Base-by-base conservation (phyloP, 2,329 filamentous ascomycete genomes). In the Diaporthe vexans region DNA sequence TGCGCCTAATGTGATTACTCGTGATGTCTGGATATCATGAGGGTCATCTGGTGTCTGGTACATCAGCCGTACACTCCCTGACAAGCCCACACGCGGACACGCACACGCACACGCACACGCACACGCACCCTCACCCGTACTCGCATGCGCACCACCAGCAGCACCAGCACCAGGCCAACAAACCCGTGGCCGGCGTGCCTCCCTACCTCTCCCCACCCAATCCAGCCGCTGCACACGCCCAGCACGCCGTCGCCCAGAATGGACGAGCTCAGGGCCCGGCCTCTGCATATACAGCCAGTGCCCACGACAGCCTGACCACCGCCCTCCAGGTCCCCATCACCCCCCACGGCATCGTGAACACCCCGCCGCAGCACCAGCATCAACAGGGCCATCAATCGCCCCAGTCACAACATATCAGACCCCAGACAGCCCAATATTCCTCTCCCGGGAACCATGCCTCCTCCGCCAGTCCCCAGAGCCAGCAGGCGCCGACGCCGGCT, bases 21-120 rank as follows among this genome's bases (percentile, higher is more conserved):
- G 72, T 73, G 70, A 75, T 75, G 73, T 75, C 73, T 73, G 73
- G 70, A 54, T 70, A 69, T 35, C 71, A 69, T 65, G 70, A 70
- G 15, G 37, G 40, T 57, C 63, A 59, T 71, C 61, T 63, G 46
- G 70, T 72, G 54, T 72, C 70, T 33, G 70, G 70, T 54, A 63
- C 57, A 68, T 54, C 63, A 72, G 70, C 70, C 37, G 51, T 72
- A 43, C 57, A 43, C n/a, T 67, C 71, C 33, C 51, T 63, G 15
- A 68, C 52, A 58, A 68, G 33, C 33, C 63, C 46, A 35, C 29
- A 26, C 46, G 24, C 63, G 46, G 33, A 21, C 63, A 13, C 43
- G 37, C 37, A 40, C 37, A 13, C 37, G 40, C 40, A 15, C 33
- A 33, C 46, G 19, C 29, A 19, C 46, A n/a, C 63, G 63, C 63